Base-by-base conservation (phyloP, 768 basidiomycete species). In the Agrocybe chaxingu region DNA sequence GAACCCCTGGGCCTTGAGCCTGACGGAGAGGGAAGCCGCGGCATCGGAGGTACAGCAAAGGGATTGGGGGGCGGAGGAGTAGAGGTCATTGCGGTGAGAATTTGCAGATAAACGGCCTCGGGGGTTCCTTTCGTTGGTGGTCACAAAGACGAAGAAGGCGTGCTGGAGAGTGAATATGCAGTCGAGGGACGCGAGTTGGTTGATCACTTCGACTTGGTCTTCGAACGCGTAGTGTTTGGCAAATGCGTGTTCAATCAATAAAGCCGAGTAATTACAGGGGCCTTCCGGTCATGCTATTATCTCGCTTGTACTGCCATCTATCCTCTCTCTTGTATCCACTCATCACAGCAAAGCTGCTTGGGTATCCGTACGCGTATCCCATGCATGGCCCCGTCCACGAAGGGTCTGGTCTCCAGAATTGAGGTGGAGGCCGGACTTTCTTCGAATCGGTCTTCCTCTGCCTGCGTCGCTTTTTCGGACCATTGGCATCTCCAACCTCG, bases 1-100 rank as follows among this genome's bases (percentile, higher is more conserved):
- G 89, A 91, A 42, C 76, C 76, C 47, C 88, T 78, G 50, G 78
- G 76, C 50, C 85, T 79, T 45, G 81, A 81, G 9, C 71, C 65
- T n/a, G 76, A 73, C 1, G 82, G 75, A 1, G 82, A 82, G 10
- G 78, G 74, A 13, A 82, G 59, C 37, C 71, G 76, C 8, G 81
- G 78, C 38, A 80, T 73, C 50, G 70, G 60, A 40, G 75, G 75
- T 34, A 81, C 67, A 8, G 62, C 56, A 56, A 73, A 80, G 11
- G 65, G 62, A 35, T 68, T 66, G 19, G 64, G 61, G 2, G 78
- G 77, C 8, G 82, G 81, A 34, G 81, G 81, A 9, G 81, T 82
- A 7, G 70, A 69, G 48, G 66, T 62, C 72, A 74, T 74, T 43
- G 40, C 46, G 24, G 24, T 24, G 24, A 24, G 24, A 24, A 24